Base-by-base conservation (phyloP, 805 yeast species). In the Monosporozyma yasuniensis region DNA sequence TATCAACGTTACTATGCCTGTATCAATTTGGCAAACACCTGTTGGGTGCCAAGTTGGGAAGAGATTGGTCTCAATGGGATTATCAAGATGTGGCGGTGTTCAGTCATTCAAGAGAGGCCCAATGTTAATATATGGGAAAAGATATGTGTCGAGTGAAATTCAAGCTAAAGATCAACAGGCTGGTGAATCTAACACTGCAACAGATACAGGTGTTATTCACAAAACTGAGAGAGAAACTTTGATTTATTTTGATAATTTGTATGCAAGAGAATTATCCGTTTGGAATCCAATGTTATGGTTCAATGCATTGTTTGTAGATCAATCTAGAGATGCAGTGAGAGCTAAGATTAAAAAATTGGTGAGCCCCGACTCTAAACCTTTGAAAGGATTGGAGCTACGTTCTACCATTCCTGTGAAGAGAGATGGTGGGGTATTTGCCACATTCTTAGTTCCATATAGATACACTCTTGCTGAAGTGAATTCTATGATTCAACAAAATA, bases 381-480 rank as follows among this genome's bases (percentile, higher is more conserved):
- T 72, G n/a, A 64, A 65, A 41, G 72, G 70, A 1, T 51, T 81
- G 22, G 67, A 73, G 27, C 70, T 87, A 46, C 72, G 77, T 6
- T 80, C 81, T 1, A 74, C 87, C 28, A 78, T 83, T 30, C 84
- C 93, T 0, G 76, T 90, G 49, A 73, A 72, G 50, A 73, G 95
- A 52, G 99, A 93, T 61, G 96, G 97, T 47, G 98, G 98, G 43
- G 96, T 88, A 1, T 90, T 91, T 73, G 93, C 87, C 35, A 84
- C 83, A 55, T 84, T 84, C 58, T 66, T 71, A 28, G 78, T 86
- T 27, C 87, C 90, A 0, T 73, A 71, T 5, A 73, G 67, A 2
- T 65, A 65, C 49, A 68, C 76, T 4, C 68, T 76, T 4, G 74
- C 77, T 39, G 81, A 78, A 21, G 73, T 84, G 46, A 80, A 82